Evolutionary conservation across 805 yeast genomes (phyloP).

Genomic region (Pichia sporocuriosa): DNA sequence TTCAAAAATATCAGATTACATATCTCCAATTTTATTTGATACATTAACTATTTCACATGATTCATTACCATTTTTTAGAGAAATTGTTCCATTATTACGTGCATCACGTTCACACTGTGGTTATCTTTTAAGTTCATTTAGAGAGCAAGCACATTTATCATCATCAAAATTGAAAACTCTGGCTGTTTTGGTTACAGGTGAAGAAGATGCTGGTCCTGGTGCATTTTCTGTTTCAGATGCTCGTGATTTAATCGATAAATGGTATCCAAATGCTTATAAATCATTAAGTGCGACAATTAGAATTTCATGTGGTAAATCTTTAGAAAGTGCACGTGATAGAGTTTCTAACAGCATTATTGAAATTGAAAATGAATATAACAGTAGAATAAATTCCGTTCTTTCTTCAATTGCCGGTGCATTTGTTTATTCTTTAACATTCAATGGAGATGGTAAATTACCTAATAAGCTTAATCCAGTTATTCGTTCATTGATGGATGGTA

Average conservation of each 20-base stretch:
- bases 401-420: slow-evolving; percentile 73
- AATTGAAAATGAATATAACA: slow-evolving; percentile 45
- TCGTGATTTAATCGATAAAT: slow-evolving; percentile 54
- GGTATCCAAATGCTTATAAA: slow-evolving; percentile 58
- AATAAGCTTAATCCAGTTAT: slow-evolving; percentile 83
- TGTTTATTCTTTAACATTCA: slow-evolving; percentile 14
- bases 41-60: not conserved
- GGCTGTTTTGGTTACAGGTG: slow-evolving; percentile 91
- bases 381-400: slow-evolving; percentile 53
- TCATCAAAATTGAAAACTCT: slow-evolving; percentile 68
- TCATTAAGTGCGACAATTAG: slow-evolving; percentile 62
- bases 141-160: slow-evolving; percentile 68
- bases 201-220: slow-evolving; percentile 85
- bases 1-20: slow-evolving; percentile 12
- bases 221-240: slow-evolving; percentile 83
- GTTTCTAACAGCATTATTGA: slow-evolving; percentile 61
- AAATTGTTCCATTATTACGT: slow-evolving; percentile 77
- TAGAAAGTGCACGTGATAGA: slow-evolving; percentile 73
- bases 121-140: slow-evolving; percentile 71
- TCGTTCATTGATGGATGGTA: slow-evolving; percentile 84
- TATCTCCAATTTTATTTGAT: slow-evolving; percentile 8
- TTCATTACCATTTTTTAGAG: slow-evolving; percentile 57
- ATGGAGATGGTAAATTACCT: slow-evolving; percentile 65
- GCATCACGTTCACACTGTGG: slow-evolving; percentile 84
- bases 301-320: slow-evolving; percentile 59